A percentile compares a stretch with the other conserved stretches of the same genome.
Conservation (phyloP, 2,329 filamentous ascomycete genomes). For the Hysterium pulicare region DNA sequence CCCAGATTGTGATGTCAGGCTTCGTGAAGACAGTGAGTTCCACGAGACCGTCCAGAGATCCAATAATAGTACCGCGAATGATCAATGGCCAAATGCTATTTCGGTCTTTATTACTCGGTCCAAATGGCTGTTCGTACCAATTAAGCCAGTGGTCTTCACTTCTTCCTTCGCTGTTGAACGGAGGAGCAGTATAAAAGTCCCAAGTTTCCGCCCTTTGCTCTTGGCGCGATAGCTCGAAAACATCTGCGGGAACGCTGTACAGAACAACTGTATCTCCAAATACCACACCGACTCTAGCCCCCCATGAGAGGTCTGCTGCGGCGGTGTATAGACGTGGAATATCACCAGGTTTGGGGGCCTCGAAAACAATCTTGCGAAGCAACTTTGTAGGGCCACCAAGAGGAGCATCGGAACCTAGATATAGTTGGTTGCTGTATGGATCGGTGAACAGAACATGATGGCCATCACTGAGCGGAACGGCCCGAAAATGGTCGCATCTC, state of each 20-base stretch:
- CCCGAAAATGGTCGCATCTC: constrained; percentile 58
- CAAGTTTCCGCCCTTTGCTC: constrained; percentile 21
- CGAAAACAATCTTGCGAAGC: constrained; percentile 57
- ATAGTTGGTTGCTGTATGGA: constrained; percentile 54
- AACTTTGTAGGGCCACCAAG: constrained; percentile 56
- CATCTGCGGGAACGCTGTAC: constrained; percentile 59
- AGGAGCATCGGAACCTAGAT: constrained; percentile 60
- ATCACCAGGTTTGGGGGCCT: constrained; percentile 31
- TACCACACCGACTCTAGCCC: constrained; percentile 57
- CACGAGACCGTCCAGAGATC: constrained; percentile 43
- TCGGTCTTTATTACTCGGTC: constrained; percentile 11
- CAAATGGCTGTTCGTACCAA: constrained; percentile 21
- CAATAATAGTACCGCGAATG: constrained; percentile 50
- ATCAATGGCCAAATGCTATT: constrained; percentile 46
- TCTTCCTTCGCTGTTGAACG: constrained; percentile 9
- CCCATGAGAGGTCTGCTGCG: constrained; percentile 55
- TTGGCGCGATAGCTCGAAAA: constrained; percentile 27
- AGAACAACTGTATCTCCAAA: constrained; percentile 55
- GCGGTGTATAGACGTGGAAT: constrained; percentile 54
- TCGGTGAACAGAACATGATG: constrained; percentile 64
- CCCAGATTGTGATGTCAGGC: constrained; percentile 50
- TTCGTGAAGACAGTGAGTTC: constrained; percentile 50
- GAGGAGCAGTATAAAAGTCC: constrained; percentile 15
- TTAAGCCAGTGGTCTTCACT: constrained; percentile 28
- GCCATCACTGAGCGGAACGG: constrained; percentile 63